A percentile compares a stretch with the other conserved stretches of the same genome.
phyloP scores from a whole-genome alignment of 306 rosid species.

The Herpetospermum pedunculosum region DNA sequence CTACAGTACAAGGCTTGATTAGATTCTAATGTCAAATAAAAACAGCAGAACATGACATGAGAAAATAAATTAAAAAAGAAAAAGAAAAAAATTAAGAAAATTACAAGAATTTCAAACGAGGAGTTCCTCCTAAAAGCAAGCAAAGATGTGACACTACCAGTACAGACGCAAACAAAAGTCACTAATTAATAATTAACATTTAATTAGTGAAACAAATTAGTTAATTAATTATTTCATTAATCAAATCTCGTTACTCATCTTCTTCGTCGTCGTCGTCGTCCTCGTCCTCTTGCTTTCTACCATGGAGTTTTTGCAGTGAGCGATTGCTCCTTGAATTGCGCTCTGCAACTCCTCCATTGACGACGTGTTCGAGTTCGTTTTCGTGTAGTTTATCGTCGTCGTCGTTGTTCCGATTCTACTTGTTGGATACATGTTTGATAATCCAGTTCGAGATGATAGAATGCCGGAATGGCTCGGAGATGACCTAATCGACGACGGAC shows the following conservation, averaged over 20 bases:
- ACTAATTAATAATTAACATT: background rate
- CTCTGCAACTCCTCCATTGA: conserved; percentile 93
- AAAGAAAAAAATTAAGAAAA: background rate
- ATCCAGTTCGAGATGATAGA: conserved; percentile 31
- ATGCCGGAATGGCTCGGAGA: conserved; percentile 81
- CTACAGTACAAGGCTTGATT: background rate
- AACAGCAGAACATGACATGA: conserved; percentile 4
- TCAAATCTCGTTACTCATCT: conserved; percentile 7
- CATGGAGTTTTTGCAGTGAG: conserved; percentile 66
- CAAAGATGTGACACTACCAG: conserved; percentile 8
- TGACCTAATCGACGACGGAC: conserved; percentile 86
- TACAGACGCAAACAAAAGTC: background rate
- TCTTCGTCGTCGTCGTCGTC: background rate
- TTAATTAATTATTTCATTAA: background rate
- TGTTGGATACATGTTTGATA: background rate
- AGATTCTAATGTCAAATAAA: conserved; percentile 4
- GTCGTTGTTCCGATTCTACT: conserved; percentile 2
- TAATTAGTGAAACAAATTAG: background rate
- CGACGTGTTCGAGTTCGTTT: conserved; percentile 37
- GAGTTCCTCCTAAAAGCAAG: conserved; percentile 6
- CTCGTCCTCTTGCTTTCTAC: background rate
- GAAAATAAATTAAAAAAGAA: background rate
- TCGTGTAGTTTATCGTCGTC: background rate
- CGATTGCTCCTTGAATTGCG: conserved; percentile 94
- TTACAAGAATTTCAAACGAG: conserved; percentile 7